These are phyloP conservation scores for Microcera coccophila DNA, from an alignment of 2,329 filamentous ascomycete species.

Conservation along the genomic window DNA sequence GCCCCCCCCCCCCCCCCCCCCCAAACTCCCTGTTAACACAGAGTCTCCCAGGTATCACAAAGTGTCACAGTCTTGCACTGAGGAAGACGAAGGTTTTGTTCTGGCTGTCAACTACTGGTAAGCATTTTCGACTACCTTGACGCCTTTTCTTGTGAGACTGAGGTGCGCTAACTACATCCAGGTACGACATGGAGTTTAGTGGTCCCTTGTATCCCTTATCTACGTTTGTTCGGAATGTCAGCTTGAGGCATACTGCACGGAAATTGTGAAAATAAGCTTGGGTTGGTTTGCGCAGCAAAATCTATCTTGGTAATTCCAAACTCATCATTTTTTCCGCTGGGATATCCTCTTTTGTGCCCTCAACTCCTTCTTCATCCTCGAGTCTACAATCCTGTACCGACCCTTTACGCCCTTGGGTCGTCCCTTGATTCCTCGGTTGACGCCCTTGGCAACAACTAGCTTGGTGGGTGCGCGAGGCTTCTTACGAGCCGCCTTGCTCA, in stretches of 20 bases:
- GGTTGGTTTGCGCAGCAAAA: constrained; percentile 10
- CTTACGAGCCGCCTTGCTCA: constrained; percentile 78
- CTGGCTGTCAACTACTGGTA: constrained; percentile 81
- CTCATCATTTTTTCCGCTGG: constrained; percentile 55
- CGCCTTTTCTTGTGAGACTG: background rate
- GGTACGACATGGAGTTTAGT: constrained; percentile 77
- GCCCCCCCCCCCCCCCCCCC: background rate
- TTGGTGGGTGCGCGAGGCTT: constrained; percentile 80
- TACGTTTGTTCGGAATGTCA: constrained; percentile 49
- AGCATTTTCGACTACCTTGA: constrained; percentile 14
- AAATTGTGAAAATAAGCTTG: constrained; percentile 7
- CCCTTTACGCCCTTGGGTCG: constrained; percentile 90
- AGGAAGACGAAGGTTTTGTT: constrained; percentile 69
- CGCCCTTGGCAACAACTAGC: constrained; percentile 81
- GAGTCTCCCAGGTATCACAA: constrained; percentile 64
- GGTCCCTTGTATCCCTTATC: constrained; percentile 63
- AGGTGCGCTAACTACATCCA: constrained; percentile 27
- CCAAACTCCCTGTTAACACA: too few relatives aligned
- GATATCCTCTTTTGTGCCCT: constrained; percentile 73
- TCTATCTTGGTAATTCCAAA: constrained; percentile 9
- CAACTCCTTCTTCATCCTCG: constrained; percentile 94
- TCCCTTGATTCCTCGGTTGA: constrained; percentile 80
- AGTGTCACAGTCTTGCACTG: constrained; percentile 65
- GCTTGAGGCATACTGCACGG: constrained; percentile 13
- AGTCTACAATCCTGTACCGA: constrained; percentile 94